These are phyloP conservation scores for Yarrowia phangngaensis DNA, from an alignment of 805 yeast genomes.

Conservation along the genomic window DNA sequence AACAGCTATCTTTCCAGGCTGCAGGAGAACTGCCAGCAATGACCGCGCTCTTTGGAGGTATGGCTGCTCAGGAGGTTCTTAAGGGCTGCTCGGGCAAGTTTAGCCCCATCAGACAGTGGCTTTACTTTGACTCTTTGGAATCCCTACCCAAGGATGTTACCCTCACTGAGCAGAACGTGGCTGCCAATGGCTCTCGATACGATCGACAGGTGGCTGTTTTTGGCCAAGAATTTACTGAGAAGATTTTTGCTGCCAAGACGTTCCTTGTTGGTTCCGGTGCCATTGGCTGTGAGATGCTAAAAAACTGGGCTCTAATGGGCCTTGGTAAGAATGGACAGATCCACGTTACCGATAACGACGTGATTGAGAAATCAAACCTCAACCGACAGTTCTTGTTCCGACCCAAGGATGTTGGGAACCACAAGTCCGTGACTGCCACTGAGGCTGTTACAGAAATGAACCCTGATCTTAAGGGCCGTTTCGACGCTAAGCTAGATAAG, in stretches of 20 bases:
- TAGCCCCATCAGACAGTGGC: slow-evolving; percentile 85
- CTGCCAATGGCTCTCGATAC: slow-evolving; percentile 76
- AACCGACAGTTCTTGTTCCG: slow-evolving; percentile 96
- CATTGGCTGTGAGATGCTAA: slow-evolving; percentile 97
- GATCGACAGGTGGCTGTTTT: slow-evolving; percentile 95
- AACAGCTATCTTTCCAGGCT: slow-evolving; percentile 76
- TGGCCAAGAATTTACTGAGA: slow-evolving; percentile 72
- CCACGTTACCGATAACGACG: slow-evolving; percentile 84
- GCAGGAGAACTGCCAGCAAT: slow-evolving; percentile 89
- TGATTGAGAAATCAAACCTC: slow-evolving; percentile 91
- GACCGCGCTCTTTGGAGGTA: slow-evolving; percentile 87
- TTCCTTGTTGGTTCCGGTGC: slow-evolving; percentile 98
- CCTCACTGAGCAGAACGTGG: slow-evolving; percentile 62
- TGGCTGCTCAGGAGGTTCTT: slow-evolving; percentile 93
- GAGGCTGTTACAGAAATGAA: slow-evolving; percentile 80
- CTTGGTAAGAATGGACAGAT: slow-evolving; percentile 85
- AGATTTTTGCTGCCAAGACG: slow-evolving; percentile 69
- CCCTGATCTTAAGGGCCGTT: slow-evolving; percentile 73
- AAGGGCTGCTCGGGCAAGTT: slow-evolving; percentile 95
- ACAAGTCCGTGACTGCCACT: slow-evolving; percentile 88
- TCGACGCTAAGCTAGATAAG: slow-evolving; percentile 73
- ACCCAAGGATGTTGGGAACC: slow-evolving; percentile 87
- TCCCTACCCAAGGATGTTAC: slow-evolving; percentile 63
- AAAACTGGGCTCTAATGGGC: slow-evolving; percentile 97
- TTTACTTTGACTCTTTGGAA: slow-evolving; percentile 92